Evolutionary conservation across 345 rosid species (phyloP).

Genomic region (Combretum micranthum): DNA sequence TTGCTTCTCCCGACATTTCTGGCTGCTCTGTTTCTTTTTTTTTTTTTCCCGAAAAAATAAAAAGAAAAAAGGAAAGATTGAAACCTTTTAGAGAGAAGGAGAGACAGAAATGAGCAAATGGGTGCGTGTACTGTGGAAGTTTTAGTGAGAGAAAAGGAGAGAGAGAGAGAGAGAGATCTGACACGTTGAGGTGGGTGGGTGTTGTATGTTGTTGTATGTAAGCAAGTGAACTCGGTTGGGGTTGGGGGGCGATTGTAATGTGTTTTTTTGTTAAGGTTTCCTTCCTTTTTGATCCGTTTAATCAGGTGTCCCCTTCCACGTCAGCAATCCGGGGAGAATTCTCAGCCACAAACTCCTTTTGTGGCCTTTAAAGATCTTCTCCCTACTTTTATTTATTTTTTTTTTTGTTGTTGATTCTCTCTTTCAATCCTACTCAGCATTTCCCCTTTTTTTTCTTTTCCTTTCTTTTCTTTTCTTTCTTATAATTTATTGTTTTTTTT

Average conservation of each 20-base stretch:
- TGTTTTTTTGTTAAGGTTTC: no score
- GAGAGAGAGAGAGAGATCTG: conserved; percentile 21
- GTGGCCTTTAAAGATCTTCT: conserved; percentile 43
- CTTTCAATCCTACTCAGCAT: conserved; percentile 12
- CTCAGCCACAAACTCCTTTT: conserved; percentile 65
- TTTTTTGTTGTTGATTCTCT: not conserved
- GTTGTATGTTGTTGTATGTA: conserved; percentile 9
- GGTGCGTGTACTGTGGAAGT: no score
- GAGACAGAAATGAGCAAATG: conserved; percentile 15
- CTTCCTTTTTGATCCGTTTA: conserved; percentile 46
- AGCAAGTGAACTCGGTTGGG: not conserved
- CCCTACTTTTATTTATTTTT: not conserved
- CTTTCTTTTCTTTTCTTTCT: no score
- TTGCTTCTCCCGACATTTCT: conserved; percentile 56
- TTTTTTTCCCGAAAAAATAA: conserved; percentile 5
- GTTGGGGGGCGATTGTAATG: no score
- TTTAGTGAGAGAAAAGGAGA: not conserved
- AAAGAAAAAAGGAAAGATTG: conserved; percentile 22
- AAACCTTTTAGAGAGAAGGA: conserved; percentile 17
- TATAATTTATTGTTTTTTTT: no score
- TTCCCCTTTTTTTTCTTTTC: not conserved
- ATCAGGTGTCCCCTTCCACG: conserved; percentile 38
- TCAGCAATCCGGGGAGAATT: conserved; percentile 29
- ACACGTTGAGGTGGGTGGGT: conserved; percentile 11
- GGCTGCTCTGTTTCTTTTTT: conserved; percentile 2